Evolutionary conservation across 2,329 filamentous ascomycete species (phyloP).

Genomic region (Fusarium sp.): DNA sequence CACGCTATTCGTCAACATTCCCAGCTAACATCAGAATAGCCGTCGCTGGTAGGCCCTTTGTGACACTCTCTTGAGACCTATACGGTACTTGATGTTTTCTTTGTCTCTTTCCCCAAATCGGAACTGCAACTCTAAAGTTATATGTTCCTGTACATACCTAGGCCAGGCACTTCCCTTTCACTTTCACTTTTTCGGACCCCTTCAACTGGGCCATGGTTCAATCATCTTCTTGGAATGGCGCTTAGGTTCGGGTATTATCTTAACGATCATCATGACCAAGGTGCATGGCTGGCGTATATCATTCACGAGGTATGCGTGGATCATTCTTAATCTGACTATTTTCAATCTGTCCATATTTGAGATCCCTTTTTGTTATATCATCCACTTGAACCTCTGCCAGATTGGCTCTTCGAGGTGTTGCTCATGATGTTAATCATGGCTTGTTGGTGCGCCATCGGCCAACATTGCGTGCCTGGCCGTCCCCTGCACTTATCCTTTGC

Average conservation of each 20-base stretch:
- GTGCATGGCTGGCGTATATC: constrained; percentile 49
- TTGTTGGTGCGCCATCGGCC: constrained; percentile 21
- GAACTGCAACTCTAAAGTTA: constrained; percentile 21
- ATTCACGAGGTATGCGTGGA: constrained; percentile 53
- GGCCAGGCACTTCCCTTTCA: constrained; percentile 39
- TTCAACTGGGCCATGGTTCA: constrained; percentile 15
- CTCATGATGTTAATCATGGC: constrained; percentile 22
- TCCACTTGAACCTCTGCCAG: constrained; percentile 8
- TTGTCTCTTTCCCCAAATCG: constrained; percentile 17
- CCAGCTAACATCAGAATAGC: constrained; percentile 42
- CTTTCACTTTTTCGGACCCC: constrained; percentile 2
- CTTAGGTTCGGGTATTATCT: constrained; percentile 37
- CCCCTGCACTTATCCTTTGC: constrained; percentile 5
- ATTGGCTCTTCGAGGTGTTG: constrained; percentile 3
- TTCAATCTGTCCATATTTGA: constrained; percentile 16
- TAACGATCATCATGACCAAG: constrained; percentile 48
- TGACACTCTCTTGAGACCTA: neutral
- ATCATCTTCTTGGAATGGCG: constrained; percentile 38
- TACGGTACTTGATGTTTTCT: constrained; percentile 32
- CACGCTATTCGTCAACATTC: too few relatives aligned
- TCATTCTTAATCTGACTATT: constrained; percentile 44
- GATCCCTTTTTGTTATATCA: constrained; percentile 11
- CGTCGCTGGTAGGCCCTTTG: constrained; percentile 52
- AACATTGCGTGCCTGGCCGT: constrained; percentile 36
- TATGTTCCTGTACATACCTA: constrained; percentile 29